phyloP scores from a whole-genome alignment of 495 filamentous ascomycete genomes.

The Penicillium canescens region DNA sequence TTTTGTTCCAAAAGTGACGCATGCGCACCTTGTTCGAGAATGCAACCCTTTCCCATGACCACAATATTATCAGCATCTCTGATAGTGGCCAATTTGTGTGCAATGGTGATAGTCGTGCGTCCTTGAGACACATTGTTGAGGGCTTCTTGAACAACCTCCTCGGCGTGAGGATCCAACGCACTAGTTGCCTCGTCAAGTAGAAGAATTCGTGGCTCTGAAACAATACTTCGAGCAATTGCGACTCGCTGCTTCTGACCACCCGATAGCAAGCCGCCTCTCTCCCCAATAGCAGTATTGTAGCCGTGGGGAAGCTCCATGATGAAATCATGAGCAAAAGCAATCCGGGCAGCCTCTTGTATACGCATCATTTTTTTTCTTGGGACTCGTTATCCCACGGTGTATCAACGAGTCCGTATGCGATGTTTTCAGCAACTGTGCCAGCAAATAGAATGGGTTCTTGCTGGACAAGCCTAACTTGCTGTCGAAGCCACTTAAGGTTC shows the following conservation, averaged over 20 bases:
- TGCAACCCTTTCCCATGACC: slow-evolving; percentile 74
- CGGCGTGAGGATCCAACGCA: slow-evolving; percentile 81
- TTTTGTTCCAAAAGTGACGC: slow-evolving; percentile 35
- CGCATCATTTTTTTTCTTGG: slow-evolving; percentile 43
- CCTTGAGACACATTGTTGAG: slow-evolving; percentile 74
- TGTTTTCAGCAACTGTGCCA: slow-evolving; percentile 77
- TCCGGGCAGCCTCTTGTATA: slow-evolving; percentile 61
- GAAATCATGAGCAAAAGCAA: slow-evolving; percentile 49
- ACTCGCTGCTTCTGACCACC: slow-evolving; percentile 95
- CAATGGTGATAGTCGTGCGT: slow-evolving; percentile 85
- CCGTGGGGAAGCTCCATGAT: slow-evolving; percentile 32
- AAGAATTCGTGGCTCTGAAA: slow-evolving; percentile 80
- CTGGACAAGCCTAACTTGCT: slow-evolving; percentile 73
- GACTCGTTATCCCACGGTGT: slow-evolving; percentile 55
- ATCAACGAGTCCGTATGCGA: slow-evolving; percentile 70
- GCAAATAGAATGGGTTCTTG: slow-evolving; percentile 53
- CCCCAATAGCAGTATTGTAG: slow-evolving; percentile 83
- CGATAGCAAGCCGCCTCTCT: slow-evolving; percentile 78
- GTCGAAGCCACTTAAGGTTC: slow-evolving; percentile 80
- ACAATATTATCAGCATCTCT: slow-evolving; percentile 86
- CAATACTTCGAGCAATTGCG: slow-evolving; percentile 76
- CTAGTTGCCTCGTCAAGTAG: slow-evolving; percentile 88
- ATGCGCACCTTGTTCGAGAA: slow-evolving; percentile 80
- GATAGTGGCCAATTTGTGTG: slow-evolving; percentile 84
- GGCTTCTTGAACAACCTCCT: slow-evolving; percentile 81